Base-by-base conservation (phyloP, 2,329 filamentous ascomycete genomes). In the Aspergillus transmontanensis region DNA sequence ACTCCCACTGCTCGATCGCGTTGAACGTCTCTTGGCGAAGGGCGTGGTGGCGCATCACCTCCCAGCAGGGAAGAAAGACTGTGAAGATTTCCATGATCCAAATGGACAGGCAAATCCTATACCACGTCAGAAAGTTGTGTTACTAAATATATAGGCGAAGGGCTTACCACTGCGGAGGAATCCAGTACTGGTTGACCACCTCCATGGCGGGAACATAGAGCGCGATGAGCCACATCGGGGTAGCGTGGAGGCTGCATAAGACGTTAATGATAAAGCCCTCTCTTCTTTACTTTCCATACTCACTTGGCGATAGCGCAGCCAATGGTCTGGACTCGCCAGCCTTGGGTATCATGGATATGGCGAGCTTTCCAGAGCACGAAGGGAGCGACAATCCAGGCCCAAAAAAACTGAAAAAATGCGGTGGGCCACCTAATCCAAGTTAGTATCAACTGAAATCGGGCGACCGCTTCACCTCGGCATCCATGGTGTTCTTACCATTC, bases 241-340 rank as follows among this genome's bases (percentile, higher is more conserved):
- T 86, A 26, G 87, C 88, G 60, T 85, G 87, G 23, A 91, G 82
- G 61, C 86, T 88, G 30, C 12, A 45, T 14, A 14, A 53, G n/a
- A 60, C 32, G 55, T 41, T 14, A 55, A 26, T 16, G 14, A 23
- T 21, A 21, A 14, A 65, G 14, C 39, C 3, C 7, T 46, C n/a
- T 3, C 21, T 32, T 30, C 11, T 16, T 54, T 12, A 12, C 11
- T 11, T 28, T 4, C 79, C 80, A 73, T 43, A 55, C 64, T 57
- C 67, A 82, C 76, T 78, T 79, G 48, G 80, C 77, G 59, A 85
- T 61, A 57, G 82, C 77, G 59, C 81, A 81, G 45, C 81, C 72
- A 46, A 87, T 85, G 36, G 88, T 90, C 72, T 90, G 88, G 6
- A 84, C 71, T 12, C 87, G 82, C 89, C 89, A 91, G 61, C 87